These are phyloP conservation scores for Medicago lupulina DNA, from an alignment of 306 rosid genomes.

Conservation along the genomic window DNA sequence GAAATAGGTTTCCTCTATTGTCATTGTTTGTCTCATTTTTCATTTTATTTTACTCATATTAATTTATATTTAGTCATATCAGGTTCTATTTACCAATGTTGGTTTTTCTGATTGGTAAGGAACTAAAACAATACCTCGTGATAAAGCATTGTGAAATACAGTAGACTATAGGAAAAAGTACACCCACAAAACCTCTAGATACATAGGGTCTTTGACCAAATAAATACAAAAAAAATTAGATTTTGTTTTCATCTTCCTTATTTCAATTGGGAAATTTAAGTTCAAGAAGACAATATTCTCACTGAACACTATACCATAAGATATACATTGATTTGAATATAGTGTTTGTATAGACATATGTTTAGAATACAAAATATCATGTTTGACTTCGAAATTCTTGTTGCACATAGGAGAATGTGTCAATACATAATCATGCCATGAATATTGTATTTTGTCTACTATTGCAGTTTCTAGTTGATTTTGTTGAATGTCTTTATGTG, in stretches of 20 bases:
- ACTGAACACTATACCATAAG: neutral
- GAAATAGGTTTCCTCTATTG: constrained; percentile 19
- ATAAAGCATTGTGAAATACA: neutral
- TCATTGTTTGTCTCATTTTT: neutral
- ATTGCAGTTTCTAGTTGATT: constrained; percentile 29
- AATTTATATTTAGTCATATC: constrained; percentile 13
- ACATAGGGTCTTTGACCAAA: neutral
- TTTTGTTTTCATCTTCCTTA: neutral
- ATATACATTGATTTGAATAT: neutral
- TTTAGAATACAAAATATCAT: constrained; percentile 8
- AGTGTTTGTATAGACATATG: constrained; percentile 11
- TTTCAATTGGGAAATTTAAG: constrained; percentile 6
- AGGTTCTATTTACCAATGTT: neutral
- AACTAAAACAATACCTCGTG: neutral
- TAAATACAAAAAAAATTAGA: neutral
- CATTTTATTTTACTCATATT: neutral
- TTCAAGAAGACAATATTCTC: neutral
- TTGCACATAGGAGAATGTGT: constrained; percentile 13
- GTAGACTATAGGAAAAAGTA: no score
- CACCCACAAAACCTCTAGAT: neutral
- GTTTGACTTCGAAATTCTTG: constrained; percentile 28
- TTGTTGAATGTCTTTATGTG: neutral
- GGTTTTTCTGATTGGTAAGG: neutral
- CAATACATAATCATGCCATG: constrained; percentile 7
- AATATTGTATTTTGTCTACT: neutral